Evolutionary conservation across 73 alveolate species (phyloP).

Genomic region (Paramecium octaurelia): DNA sequence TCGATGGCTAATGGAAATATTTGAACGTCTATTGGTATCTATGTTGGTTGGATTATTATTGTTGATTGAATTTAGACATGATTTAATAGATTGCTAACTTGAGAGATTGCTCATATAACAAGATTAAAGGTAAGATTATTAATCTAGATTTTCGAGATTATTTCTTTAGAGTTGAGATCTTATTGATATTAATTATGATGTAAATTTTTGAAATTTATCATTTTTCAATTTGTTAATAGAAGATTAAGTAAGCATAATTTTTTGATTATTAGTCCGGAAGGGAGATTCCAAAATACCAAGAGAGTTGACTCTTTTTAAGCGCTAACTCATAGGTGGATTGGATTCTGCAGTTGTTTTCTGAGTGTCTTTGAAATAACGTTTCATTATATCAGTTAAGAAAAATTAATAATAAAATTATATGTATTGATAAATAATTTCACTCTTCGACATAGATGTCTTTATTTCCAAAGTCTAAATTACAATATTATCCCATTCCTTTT

Average conservation of each 20-base stretch:
- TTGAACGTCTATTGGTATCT: not conserved
- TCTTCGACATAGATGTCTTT: not conserved
- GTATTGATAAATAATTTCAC: not conserved
- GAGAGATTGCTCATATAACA: not conserved
- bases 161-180: not conserved
- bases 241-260: not conserved
- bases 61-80: not conserved
- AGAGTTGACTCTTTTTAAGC: not conserved
- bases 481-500: conserved; percentile 2
- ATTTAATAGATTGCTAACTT: not conserved
- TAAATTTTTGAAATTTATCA: not conserved
- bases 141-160: not conserved
- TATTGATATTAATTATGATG: not conserved
- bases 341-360: not conserved
- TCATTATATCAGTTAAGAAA: not conserved
- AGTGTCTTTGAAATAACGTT: not conserved
- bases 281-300: not conserved
- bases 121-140: not conserved
- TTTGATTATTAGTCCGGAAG: not conserved
- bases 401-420: not conserved
- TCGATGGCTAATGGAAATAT: not conserved
- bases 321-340: not conserved
- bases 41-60: not conserved
- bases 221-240: not conserved
- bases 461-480: conserved; percentile 28